Evolutionary conservation across 495 filamentous ascomycete species (phyloP), one percentile per base, ranked within the genome.

Genomic region (Schizothecium vesticola): DNA sequence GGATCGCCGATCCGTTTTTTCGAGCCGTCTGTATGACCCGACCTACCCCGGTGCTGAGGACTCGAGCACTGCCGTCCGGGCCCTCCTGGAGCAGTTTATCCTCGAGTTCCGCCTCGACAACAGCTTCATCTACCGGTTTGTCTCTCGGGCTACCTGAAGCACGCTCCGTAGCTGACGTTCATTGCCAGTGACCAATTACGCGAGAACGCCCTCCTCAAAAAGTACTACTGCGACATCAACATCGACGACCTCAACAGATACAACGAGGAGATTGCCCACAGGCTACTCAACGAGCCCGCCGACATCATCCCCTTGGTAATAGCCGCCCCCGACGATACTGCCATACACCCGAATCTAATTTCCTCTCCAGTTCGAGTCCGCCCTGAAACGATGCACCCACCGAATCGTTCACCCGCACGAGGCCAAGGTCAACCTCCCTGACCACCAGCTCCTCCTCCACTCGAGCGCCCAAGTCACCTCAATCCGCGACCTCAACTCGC

Each of bases 141-240:
- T 55, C 23, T 23, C 23, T n/a, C 63, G 8, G 12, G 19, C 13
- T 24, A 1, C 16, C 26, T 19, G 24, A 13, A 23, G 21, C 22
- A 9, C 25, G 25, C 33, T 9, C 22, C n/a, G 8, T 25, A 64
- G 61, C 70, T 80, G 61, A 77, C 70, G n/a, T 8, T 31, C 61
- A 4, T 55, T 6, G 64, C 29, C 72, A 96, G 96, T 82, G 96
- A 99, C 74, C 95, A 97, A 82, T 86, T 99, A 67, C 88, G 93
- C 69, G 94, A 97, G 74, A 98, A 99, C 81, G 94, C 93, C 31
- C 86, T 99, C 0, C 87, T 97, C 13, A 96, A 96, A 76, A 91
- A 94, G 73, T 97, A 94, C 79, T 96, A 90, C 80, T 97, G 95
- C 81, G 95, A 99, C 78, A 89, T 99, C 70, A 94, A 99, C 78